Base-by-base conservation (phyloP, 345 rosid species). In the Diplotaxis tenuifolia region DNA sequence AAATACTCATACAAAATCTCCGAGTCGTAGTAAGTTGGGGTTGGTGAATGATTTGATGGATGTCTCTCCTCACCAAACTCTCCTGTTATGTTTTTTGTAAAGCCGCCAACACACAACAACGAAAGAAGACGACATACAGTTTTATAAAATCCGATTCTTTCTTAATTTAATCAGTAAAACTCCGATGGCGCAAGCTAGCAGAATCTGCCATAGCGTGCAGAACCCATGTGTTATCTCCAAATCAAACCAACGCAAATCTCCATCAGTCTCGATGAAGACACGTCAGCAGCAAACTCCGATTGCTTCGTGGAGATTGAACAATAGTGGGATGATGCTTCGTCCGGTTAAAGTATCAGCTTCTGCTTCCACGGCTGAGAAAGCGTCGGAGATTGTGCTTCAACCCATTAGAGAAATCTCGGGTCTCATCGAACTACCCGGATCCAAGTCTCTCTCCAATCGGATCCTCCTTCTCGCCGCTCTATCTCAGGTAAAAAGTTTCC, bases 371-470 rank as follows among this genome's bases (percentile, higher is more conserved):
- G 67, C 96, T 0, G 91, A 86, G 83, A 94, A 86, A 68, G 87
- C 85, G 3, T 85, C 96, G 20, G 92, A 92, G 81, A 34, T 91
- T 61, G 85, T 89, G 31, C 72, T 94, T 82, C 89, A 88, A 62
- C 97, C 97, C 76, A 94, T 94, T 57, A 82, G 73, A 36, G 92
- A 94, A 71, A 91, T 92, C 68, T 92, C 92, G 14, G 97, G 97
- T 70, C 85, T 86, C 10, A 85, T 95, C 65, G 84, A 81, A 57
- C 78, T 92, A 58, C 99, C 99, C 8, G 98, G 98, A 28, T 94
- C 99, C 16, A 95, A 95, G 79, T 95, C 99, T 7, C 83, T 95
- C 0, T 95, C 99, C 6, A 92, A 95, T 77, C 87, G 99, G 80
- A 79, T 95, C 70, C 86, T 95, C 54, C 99, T 95, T 47, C 96